Base-by-base conservation (phyloP, 2,329 filamentous ascomycete species). In the Neofusicoccum umdonicola region DNA sequence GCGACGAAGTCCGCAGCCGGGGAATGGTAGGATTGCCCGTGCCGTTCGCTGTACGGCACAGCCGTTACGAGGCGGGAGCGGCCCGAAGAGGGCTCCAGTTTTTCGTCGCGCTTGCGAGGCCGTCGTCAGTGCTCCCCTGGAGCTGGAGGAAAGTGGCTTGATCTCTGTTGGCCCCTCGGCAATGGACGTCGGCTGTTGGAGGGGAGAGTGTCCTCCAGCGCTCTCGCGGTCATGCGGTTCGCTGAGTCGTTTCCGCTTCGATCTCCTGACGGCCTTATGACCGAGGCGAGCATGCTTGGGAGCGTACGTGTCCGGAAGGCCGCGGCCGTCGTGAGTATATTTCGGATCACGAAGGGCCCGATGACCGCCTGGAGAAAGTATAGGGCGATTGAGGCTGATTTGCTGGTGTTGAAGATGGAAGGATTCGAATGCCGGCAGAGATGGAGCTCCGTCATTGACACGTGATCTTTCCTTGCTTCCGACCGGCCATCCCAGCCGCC, bases 21-120 rank as follows among this genome's bases (percentile, higher is more conserved):
- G 27, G 56, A 52, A 34, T 17, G 15, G 9, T 17, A 15, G 50
- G 50, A 52, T 52, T 37, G 50, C 11, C 47, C 22, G 1, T 35
- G 3, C 47, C 27, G 27, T 7, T 31, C 27, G 27, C 27, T 31
- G 27, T 31, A 31, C 27, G 27, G 27, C 27, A 31, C 9, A 11
- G 51, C 35, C 35, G 13, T 42, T 9, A 19, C 52, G 13, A 44
- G 8, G 42, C 56, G 56, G 42, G 56, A 60, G 41, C 56, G 56
- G 56, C 15, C 56, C 56, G 56, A 60, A 60, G 56, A 47, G 56
- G 54, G 27, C 42, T 39, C 56, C 56, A 37, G 41, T 60, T 45
- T 60, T 60, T 17, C 22, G 54, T 34, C 22, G 15, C 6, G 52
- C 27, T 31, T 31, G 4, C 27, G 27, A 31, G 27, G 27, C 27